Percentiles rank a stretch among this genome's conserved stretches.
Conservation (phyloP, 495 filamentous ascomycete species). For the Daldinia loculata region DNA sequence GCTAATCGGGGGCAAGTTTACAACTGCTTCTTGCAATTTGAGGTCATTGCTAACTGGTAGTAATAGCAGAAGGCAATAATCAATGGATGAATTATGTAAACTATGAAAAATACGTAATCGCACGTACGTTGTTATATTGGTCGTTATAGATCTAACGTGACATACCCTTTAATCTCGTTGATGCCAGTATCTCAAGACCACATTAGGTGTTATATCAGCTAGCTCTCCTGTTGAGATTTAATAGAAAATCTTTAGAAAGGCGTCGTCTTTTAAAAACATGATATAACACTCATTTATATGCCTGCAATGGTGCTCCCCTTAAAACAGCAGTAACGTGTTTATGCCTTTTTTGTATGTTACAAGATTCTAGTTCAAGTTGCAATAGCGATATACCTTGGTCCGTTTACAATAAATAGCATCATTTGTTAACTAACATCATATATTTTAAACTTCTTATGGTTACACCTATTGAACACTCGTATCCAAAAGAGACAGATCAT, state of each 20-base stretch:
- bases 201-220: not conserved
- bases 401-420: not conserved
- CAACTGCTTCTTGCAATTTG: constrained; percentile 1
- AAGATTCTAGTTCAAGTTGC: not conserved
- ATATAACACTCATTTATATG: not conserved
- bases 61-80: not conserved
- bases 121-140: not conserved
- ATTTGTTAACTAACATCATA: too few relatives aligned
- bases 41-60: constrained; percentile 3
- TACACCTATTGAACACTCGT: too few relatives aligned
- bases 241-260: not conserved
- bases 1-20: constrained; percentile 17
- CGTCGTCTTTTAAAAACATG: not conserved
- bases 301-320: not conserved
- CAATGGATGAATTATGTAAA: constrained; percentile 2
- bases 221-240: not conserved
- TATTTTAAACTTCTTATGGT: too few relatives aligned
- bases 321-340: not conserved
- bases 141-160: not conserved
- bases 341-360: not conserved
- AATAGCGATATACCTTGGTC: too few relatives aligned
- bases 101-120: not conserved
- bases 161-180: not conserved
- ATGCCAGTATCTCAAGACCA: not conserved
- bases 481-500: too few relatives aligned